phyloP scores from a whole-genome alignment of 129 eudicot species.

The Cynara cardunculus region DNA sequence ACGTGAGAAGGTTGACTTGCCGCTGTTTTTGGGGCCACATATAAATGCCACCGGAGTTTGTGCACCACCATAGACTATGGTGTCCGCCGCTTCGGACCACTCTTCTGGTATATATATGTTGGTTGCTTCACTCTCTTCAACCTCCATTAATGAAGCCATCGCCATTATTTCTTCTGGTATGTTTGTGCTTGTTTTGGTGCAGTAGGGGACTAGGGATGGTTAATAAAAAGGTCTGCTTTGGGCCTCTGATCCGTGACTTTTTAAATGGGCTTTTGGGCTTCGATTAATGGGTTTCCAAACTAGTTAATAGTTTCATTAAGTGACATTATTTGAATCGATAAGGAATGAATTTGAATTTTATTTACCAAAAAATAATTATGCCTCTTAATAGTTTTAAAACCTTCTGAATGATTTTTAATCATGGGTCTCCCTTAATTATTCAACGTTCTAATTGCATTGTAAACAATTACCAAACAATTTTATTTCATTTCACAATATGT shows the following conservation, averaged over 20 bases:
- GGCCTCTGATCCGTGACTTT: neutral
- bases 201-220: too few species aligned
- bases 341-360: too few species aligned
- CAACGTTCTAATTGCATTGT: too few species aligned
- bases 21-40: constrained; percentile 85
- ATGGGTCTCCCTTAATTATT: too few species aligned
- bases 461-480: too few species aligned
- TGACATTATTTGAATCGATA: too few species aligned
- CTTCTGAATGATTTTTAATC: too few species aligned
- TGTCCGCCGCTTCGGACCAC: constrained; percentile 66
- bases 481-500: too few species aligned
- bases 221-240: neutral
- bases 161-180: neutral
- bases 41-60: constrained; percentile 42
- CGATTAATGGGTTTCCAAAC: neutral
- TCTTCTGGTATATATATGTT: constrained; percentile 58
- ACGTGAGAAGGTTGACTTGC: constrained; percentile 88
- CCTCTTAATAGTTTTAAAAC: too few species aligned
- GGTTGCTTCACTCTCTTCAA: constrained; percentile 31
- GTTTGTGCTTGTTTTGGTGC: neutral
- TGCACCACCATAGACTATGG: constrained; percentile 41
- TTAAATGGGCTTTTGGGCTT: neutral
- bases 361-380: too few species aligned
- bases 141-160: constrained; percentile 21
- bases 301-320: too few species aligned